A percentile compares a stretch with the other conserved stretches of the same genome.
These are phyloP conservation scores for Metschnikowia proteae DNA, from an alignment of 805 yeast genomes.

Conservation along the genomic window DNA sequence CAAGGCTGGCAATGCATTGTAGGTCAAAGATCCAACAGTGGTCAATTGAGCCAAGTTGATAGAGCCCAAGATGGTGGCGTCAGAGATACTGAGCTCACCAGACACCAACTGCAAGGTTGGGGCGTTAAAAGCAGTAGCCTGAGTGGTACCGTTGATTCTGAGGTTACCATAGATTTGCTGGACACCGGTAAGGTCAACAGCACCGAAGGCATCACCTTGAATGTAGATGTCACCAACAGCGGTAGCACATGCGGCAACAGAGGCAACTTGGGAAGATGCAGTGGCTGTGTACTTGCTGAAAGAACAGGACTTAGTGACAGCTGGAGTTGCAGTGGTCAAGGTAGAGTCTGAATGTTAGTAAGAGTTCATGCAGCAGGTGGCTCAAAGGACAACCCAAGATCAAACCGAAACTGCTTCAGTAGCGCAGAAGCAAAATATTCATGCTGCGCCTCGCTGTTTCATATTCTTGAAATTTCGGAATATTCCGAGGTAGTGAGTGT, in stretches of 20 bases:
- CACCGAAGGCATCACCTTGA: constrained; percentile 54
- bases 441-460: no score
- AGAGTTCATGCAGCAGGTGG: not conserved
- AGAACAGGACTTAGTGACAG: constrained; percentile 62
- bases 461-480: not conserved
- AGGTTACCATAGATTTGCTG: constrained; percentile 75
- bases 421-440: no score
- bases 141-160: constrained; percentile 59
- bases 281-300: constrained; percentile 68
- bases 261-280: constrained; percentile 73
- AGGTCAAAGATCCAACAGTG: constrained; percentile 75
- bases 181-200: constrained; percentile 70
- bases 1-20: constrained; percentile 86
- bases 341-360: constrained; percentile 35
- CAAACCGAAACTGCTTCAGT: not conserved
- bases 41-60: constrained; percentile 75
- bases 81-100: constrained; percentile 59
- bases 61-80: constrained; percentile 61
- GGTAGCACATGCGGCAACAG: constrained; percentile 67
- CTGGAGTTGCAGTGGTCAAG: constrained; percentile 50
- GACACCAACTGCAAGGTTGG: constrained; percentile 73
- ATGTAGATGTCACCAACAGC: constrained; percentile 77
- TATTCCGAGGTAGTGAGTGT: not conserved
- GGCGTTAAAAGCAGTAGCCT: constrained; percentile 65
- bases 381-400: not conserved